A percentile compares a stretch with the other conserved stretches of the same genome.
Conservation (phyloP, 1,284 basidiomycete species). For the Salmacisia buchloeana region DNA sequence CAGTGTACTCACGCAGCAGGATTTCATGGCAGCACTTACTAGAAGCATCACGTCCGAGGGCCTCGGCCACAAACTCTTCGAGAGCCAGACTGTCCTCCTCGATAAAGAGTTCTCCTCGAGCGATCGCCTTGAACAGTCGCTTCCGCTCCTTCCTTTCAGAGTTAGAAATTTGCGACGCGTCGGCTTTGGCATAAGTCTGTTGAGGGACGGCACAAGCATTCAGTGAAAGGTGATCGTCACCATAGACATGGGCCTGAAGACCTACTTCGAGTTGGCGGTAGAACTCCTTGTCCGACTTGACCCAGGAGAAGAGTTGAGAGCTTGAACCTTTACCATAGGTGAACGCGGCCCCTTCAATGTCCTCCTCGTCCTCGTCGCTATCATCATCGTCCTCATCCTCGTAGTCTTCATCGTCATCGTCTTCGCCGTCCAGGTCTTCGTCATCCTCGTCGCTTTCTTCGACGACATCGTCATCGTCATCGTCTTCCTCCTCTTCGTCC, state of each 20-base stretch:
- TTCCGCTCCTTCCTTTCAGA: slow-evolving; percentile 56
- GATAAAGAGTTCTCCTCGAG: slow-evolving; percentile 19
- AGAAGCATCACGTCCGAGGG: neutral
- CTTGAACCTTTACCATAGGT: slow-evolving; percentile 13
- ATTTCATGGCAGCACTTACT: slow-evolving; percentile 11
- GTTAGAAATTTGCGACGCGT: too few species aligned
- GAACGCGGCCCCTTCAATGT: slow-evolving; percentile 18
- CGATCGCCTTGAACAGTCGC: slow-evolving; percentile 62
- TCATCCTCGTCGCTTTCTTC: neutral
- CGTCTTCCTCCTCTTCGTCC: slow-evolving; percentile 10
- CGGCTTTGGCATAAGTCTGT: too few species aligned
- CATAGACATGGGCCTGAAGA: slow-evolving; percentile 26
- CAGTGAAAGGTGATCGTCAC: too few species aligned
- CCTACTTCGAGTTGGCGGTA: slow-evolving; percentile 62
- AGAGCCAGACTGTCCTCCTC: slow-evolving; percentile 9
- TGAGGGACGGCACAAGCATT: too few species aligned
- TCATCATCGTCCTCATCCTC: slow-evolving; percentile 15
- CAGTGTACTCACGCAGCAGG: slow-evolving; percentile 26
- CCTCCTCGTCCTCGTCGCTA: slow-evolving; percentile 19
- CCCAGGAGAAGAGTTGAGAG: slow-evolving; percentile 54
- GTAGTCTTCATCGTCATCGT: slow-evolving; percentile 20
- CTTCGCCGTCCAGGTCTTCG: slow-evolving; percentile 16
- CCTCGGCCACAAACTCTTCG: slow-evolving; percentile 12
- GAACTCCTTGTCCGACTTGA: slow-evolving; percentile 63
- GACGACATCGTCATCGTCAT: neutral